Base-by-base conservation (phyloP, 129 eudicot species). In the Flaveria robusta region DNA sequence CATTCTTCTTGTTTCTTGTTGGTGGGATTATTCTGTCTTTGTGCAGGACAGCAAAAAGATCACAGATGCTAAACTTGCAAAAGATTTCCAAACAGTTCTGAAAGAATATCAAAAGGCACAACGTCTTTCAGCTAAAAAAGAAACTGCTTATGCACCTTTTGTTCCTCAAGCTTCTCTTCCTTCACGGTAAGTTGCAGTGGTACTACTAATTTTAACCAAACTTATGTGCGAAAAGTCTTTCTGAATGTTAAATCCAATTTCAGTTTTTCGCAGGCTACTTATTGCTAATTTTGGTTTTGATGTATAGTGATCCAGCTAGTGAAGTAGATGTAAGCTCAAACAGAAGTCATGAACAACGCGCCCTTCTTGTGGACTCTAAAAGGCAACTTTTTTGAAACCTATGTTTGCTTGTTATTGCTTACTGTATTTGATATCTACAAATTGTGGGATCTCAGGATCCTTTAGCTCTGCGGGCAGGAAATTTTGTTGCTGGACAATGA, bases 31-130 rank as follows among this genome's bases (percentile, higher is more conserved):
- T 71, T 64, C 9, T 49, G 55, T 11, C 19, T 50, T 73, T 68
- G 24, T 73, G 43, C 75, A 80, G 91, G 97, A 87, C 68, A 73
- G 78, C 76, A 76, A 87, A 88, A 91, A 91, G 75, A 87, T 91
- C 54, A 77, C 97, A 45, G 97, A 88, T 84, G 91, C 89, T 77
- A 91, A 91, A 74, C 91, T 91, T 79, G 85, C 97, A 64, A 88
- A 85, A 63, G 97, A 91, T 64, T 88, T 85, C 43, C 88, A 88
- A 82, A 66, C 92, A 15, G 89, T 91, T 72, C 85, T 91, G 7
- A 82, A 85, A 83, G 97, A 91, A 45, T 91, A 83, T 77, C 87
- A 91, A 49, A 91, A 85, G 83, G 97, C 89, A 1, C 97, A 91
- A 67, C 84, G 81, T 66, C 95, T 88, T 77, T 88, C 95, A 74